Percentiles rank a stretch among this genome's conserved stretches.
Conservation (phyloP, 148 eudicot genomes). For the Suaeda aralocaspica region DNA sequence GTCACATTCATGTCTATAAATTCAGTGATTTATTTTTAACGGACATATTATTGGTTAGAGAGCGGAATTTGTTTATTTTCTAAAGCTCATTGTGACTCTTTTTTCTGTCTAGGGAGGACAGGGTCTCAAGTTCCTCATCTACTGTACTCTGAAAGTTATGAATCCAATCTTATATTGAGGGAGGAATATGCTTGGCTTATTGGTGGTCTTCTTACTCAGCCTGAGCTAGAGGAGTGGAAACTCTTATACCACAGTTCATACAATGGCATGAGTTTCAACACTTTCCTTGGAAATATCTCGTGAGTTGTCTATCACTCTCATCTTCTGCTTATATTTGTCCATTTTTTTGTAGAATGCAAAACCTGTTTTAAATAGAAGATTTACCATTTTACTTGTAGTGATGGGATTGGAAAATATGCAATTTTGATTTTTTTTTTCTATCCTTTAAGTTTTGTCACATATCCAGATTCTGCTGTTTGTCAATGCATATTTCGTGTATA, state of each 20-base stretch:
- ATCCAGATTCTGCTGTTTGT: not conserved
- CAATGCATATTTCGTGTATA: not conserved
- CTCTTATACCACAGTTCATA: constrained; percentile 79
- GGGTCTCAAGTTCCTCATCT: constrained; percentile 70
- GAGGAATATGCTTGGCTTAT: constrained; percentile 88
- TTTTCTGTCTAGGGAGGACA: constrained; percentile 33
- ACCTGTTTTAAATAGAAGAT: not conserved
- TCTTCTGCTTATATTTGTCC: not conserved
- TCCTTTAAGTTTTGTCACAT: not conserved
- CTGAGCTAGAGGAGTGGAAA: constrained; percentile 76
- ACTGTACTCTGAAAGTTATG: constrained; percentile 37
- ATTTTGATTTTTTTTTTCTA: not conserved
- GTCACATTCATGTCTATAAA: not conserved
- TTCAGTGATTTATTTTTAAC: not conserved
- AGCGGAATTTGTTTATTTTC: not conserved
- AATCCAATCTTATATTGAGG: constrained; percentile 44
- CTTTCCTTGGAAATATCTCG: constrained; percentile 77
- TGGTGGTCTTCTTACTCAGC: constrained; percentile 74
- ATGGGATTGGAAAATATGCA: no score
- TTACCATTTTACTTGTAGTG: not conserved
- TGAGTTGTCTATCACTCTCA: constrained; percentile 37
- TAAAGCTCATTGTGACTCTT: constrained; percentile 1
- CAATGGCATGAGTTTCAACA: constrained; percentile 82
- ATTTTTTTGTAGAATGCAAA: not conserved
- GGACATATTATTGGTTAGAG: not conserved